Base-by-base conservation (phyloP, 768 basidiomycete species). In the Lactarius hengduanensis region DNA sequence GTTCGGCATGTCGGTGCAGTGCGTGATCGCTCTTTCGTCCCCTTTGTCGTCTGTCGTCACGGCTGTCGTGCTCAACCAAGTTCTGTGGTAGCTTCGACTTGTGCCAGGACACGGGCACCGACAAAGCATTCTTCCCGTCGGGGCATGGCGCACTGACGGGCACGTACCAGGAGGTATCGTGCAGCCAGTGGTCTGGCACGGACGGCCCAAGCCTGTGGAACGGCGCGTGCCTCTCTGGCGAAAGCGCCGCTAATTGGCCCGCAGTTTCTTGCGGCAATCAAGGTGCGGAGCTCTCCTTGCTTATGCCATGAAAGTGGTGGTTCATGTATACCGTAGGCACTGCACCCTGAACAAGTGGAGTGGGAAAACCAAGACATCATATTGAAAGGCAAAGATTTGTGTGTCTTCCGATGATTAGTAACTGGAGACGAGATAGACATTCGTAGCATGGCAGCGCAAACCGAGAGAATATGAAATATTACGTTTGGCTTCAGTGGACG, bases 71-170 rank as follows among this genome's bases (percentile, higher is more conserved):
- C 34, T 61, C 18, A 66, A 34, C 55, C 30, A 55, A 22, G 54
- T 30, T n/a, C 9, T 16, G 40, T 40, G 22, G 2, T 58, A 87
- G 85, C 73, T 87, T 86, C 71, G 85, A 87, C 72, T 80, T 87
- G 53, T 87, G 86, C 71, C 75, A 81, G 58, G 86, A 86, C 66
- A 84, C 83, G 11, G 84, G 85, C 56, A 84, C 82, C 11, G 64
- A 81, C 15, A 66, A 43, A 1, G 78, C 77, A 8, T 87, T 87
- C 78, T 87, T 87, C 81, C 84, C 84, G 0, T 78, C 78, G 0
- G 73, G 81, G 0, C 84, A 83, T 70, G 82, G 81, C 18, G 85
- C 85, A n/a, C 72, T 86, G 67, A 78, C 80, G 11, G 85, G 84
- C 16, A 78, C 78, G 3, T 87, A 79, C 73, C 77, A 75, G 6